These are phyloP conservation scores for Lipomyces chichibuensis DNA, from an alignment of 805 yeast genomes.

Conservation along the genomic window DNA sequence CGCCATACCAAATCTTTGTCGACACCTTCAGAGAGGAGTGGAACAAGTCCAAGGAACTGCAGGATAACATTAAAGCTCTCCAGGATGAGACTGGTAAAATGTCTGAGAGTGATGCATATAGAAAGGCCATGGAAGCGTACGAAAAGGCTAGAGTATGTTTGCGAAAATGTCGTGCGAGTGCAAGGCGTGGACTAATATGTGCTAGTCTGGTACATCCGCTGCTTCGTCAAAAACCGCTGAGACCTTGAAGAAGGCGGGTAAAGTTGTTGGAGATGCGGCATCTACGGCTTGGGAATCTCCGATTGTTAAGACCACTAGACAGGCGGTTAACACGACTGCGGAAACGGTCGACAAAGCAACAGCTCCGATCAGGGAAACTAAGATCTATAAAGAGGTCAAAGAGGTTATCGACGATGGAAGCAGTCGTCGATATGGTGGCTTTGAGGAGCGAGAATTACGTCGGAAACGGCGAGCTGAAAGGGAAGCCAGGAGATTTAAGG, in stretches of 20 bases:
- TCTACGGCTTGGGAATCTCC: slow-evolving; percentile 95
- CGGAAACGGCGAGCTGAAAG: slow-evolving; percentile 63
- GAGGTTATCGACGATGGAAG: slow-evolving; percentile 93
- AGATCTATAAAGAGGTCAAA: slow-evolving; percentile 83
- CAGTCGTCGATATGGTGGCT: slow-evolving; percentile 87
- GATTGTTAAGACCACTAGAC: slow-evolving; percentile 84
- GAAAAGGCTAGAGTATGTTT: slow-evolving; percentile 66
- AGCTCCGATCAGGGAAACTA: slow-evolving; percentile 91
- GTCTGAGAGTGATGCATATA: slow-evolving; percentile 92
- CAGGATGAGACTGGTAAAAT: slow-evolving; percentile 95
- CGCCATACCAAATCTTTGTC: slow-evolving; percentile 89
- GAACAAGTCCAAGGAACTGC: slow-evolving; percentile 85
- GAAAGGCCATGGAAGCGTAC: slow-evolving; percentile 89
- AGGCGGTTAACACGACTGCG: slow-evolving; percentile 79
- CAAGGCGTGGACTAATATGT: background rate
- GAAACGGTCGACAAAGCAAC: slow-evolving; percentile 66
- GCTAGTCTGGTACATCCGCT: slow-evolving; percentile 46
- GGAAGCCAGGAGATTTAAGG: slow-evolving; percentile 38
- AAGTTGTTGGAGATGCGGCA: slow-evolving; percentile 87
- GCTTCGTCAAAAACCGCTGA: slow-evolving; percentile 64
- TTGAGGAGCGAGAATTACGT: slow-evolving; percentile 81
- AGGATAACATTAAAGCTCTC: slow-evolving; percentile 88
- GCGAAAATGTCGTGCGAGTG: slow-evolving; percentile 39
- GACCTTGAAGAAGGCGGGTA: slow-evolving; percentile 86
- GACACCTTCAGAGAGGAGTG: slow-evolving; percentile 91